Conservation (phyloP, 768 basidiomycete genomes). For the Pleurotus djamor region DNA sequence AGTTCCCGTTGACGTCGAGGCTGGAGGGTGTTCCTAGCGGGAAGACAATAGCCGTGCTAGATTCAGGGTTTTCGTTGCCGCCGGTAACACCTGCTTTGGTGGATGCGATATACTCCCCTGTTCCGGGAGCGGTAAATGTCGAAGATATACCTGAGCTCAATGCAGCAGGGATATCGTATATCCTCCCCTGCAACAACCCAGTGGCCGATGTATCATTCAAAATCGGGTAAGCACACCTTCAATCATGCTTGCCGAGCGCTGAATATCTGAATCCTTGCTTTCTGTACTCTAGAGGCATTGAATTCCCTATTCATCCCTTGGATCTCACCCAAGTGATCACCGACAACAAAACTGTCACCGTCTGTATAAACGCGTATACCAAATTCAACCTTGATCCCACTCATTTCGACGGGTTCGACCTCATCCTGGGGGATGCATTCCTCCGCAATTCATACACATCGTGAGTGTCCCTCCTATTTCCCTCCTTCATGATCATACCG, state of each 20-base stretch:
- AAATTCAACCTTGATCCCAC: conserved; percentile 27
- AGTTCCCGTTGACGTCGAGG: conserved; percentile 44
- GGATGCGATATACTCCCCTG: conserved; percentile 58
- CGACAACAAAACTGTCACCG: conserved; percentile 30
- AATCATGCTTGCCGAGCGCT: neutral
- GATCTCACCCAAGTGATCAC: conserved; percentile 38
- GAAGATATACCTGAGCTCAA: conserved; percentile 22
- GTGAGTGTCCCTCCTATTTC: conserved; percentile 6
- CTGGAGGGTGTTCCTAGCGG: conserved; percentile 33
- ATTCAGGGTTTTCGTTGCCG: conserved; percentile 68
- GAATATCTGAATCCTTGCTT: neutral
- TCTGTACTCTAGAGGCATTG: conserved; percentile 33
- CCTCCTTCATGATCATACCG: too few species aligned
- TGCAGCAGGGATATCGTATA: conserved; percentile 48
- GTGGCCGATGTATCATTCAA: conserved; percentile 66
- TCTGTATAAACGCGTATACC: conserved; percentile 20
- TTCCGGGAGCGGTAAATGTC: conserved; percentile 50
- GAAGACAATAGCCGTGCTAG: conserved; percentile 56
- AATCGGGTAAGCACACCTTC: conserved; percentile 43
- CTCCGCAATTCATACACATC: conserved; percentile 33
- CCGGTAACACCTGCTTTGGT: conserved; percentile 51
- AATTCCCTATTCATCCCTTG: conserved; percentile 64
- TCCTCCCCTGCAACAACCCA: conserved; percentile 53
- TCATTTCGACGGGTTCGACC: conserved; percentile 54
- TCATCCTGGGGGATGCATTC: conserved; percentile 75